Conservation (phyloP, 768 basidiomycete genomes). For the Porphyrellus cyaneotinctus region DNA sequence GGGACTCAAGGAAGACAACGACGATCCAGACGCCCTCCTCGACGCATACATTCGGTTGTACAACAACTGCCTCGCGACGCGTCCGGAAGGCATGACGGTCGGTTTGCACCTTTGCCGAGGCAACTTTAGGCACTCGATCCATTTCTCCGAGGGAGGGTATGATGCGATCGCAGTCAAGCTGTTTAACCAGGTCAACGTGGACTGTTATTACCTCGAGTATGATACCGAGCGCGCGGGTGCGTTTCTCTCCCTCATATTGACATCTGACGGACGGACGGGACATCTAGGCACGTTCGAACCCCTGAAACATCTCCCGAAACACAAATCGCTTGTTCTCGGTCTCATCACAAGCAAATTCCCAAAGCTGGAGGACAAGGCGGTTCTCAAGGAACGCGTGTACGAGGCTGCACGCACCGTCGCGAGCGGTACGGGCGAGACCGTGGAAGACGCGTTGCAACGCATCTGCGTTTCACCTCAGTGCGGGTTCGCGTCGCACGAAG, state of each 20-base stretch:
- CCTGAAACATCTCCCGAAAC: conserved; percentile 27
- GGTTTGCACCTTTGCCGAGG: conserved; percentile 46
- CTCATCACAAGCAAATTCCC: conserved; percentile 43
- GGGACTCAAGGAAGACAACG: conserved; percentile 56
- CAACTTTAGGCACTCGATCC: conserved; percentile 27
- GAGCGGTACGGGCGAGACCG: conserved; percentile 33
- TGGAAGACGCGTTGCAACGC: conserved; percentile 37
- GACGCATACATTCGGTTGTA: conserved; percentile 51
- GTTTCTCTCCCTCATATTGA: neutral
- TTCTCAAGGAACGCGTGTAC: conserved; percentile 38
- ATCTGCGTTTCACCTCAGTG: conserved; percentile 49
- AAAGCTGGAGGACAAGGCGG: conserved; percentile 39
- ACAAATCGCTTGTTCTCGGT: conserved; percentile 41
- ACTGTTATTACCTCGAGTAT: conserved; percentile 46
- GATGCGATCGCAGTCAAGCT: conserved; percentile 42
- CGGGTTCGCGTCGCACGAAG: conserved; percentile 46
- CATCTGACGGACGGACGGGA: neutral
- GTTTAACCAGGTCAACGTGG: conserved; percentile 42
- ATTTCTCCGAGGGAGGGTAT: conserved; percentile 46
- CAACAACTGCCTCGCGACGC: conserved; percentile 35
- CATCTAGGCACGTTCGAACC: conserved; percentile 30
- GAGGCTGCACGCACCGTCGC: conserved; percentile 43
- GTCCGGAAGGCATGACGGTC: conserved; percentile 37
- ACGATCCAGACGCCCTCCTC: conserved; percentile 61
- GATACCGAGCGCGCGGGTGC: conserved; percentile 45